Conservation (phyloP, 2,329 filamentous ascomycete genomes). For the Albophoma yamanashiensis region DNA sequence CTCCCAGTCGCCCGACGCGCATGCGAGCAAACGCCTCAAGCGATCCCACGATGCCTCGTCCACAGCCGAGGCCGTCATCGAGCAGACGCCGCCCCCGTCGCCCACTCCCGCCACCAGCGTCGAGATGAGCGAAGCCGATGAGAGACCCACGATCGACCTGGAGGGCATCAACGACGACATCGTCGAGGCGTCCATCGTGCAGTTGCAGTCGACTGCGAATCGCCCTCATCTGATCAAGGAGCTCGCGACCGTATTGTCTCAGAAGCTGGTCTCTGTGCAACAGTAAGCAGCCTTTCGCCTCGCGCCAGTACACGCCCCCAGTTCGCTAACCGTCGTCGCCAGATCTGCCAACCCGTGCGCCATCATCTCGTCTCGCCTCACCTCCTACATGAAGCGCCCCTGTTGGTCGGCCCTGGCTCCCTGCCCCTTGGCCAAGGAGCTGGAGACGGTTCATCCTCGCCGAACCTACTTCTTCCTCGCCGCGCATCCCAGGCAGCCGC, state of each 20-base stretch:
- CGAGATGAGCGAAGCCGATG: slow-evolving; percentile 14
- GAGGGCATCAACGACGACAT: slow-evolving; percentile 90
- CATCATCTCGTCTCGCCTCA: slow-evolving; percentile 86
- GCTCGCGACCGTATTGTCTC: slow-evolving; percentile 68
- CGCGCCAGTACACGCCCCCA: slow-evolving; percentile 5
- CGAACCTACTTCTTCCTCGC: slow-evolving; percentile 96
- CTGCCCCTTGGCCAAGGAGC: slow-evolving; percentile 86
- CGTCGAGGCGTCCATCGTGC: slow-evolving; percentile 79
- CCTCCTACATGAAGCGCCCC: slow-evolving; percentile 78
- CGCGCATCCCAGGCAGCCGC: slow-evolving; percentile 71
- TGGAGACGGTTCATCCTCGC: slow-evolving; percentile 84
- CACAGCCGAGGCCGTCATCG: slow-evolving; percentile 60
- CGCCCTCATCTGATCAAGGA: slow-evolving; percentile 92
- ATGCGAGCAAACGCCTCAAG: slow-evolving; percentile 60
- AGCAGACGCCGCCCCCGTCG: slow-evolving; percentile 57
- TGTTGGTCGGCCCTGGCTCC: slow-evolving; percentile 68
- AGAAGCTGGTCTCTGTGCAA: slow-evolving; percentile 72
- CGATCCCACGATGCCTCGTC: slow-evolving; percentile 52
- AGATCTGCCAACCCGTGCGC: slow-evolving; percentile 94
- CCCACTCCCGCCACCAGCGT: slow-evolving; percentile 18
- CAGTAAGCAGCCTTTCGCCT: slow-evolving; percentile 54
- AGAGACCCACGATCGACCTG: slow-evolving; percentile 41
- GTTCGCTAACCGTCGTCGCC: slow-evolving; percentile 18
- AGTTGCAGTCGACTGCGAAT: slow-evolving; percentile 83
- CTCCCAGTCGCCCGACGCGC: slow-evolving; percentile 21